Evolutionary conservation across 73 alveolate species (phyloP).

Genomic region (Paramecium sexaurelia): DNA sequence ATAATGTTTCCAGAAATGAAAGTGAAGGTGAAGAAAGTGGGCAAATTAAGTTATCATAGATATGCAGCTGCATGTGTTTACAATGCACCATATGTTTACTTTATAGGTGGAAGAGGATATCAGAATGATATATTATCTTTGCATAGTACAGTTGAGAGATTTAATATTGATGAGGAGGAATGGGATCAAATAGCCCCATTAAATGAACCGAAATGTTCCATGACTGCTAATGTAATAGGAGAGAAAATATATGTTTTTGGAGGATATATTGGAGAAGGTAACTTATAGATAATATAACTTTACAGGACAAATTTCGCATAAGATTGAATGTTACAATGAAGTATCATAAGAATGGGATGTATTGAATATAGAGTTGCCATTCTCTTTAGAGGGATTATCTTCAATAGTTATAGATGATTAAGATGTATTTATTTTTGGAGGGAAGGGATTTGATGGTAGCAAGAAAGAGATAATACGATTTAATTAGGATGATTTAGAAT

Average conservation of each 20-base stretch:
- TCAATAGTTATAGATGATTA: constrained; percentile 37
- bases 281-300: neutral
- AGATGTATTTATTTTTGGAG: constrained; percentile 33
- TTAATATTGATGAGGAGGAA: constrained; percentile 37
- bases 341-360: neutral
- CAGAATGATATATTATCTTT: constrained; percentile 26
- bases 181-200: constrained; percentile 36
- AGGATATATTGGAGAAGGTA: constrained; percentile 52
- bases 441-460: constrained; percentile 46
- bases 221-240: constrained; percentile 11
- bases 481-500: constrained; percentile 27
- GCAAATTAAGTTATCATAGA: constrained; percentile 23
- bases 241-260: constrained; percentile 52
- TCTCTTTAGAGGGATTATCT: constrained; percentile 33
- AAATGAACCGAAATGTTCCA: constrained; percentile 44
- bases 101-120: constrained; percentile 59
- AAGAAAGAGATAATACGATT: constrained; percentile 31
- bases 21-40: constrained; percentile 6
- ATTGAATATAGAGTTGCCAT: constrained; percentile 35
- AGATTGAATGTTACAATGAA: constrained; percentile 37
- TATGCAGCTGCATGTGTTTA: constrained; percentile 59
- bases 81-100: constrained; percentile 32
- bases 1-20: constrained; percentile 55
- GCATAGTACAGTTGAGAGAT: constrained; percentile 57
- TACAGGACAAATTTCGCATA: constrained; percentile 35